Conservation (phyloP, 768 basidiomycete species). For the Phylloporus scabripes region DNA sequence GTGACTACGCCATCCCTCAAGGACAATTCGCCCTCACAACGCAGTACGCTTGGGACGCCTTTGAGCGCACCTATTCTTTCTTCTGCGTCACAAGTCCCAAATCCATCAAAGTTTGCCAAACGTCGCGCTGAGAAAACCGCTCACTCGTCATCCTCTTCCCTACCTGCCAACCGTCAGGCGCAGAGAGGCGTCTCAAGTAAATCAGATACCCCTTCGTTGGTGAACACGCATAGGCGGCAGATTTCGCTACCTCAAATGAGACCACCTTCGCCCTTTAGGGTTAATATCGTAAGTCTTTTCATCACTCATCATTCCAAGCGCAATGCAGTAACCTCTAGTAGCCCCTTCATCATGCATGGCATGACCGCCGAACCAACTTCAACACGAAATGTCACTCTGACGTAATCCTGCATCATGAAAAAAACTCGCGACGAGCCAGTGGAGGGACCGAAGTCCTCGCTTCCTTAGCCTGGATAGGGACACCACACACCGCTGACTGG, state of each 20-base stretch:
- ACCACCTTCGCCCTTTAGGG: conserved; percentile 21
- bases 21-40: background rate
- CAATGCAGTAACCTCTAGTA: conserved; percentile 14
- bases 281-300: conserved; percentile 23
- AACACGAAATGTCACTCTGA: background rate
- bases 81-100: background rate
- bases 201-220: background rate
- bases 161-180: background rate
- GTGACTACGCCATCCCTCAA: background rate
- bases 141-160: background rate
- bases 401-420: background rate
- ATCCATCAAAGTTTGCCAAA: conserved; percentile 6
- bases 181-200: conserved; percentile 5
- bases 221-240: background rate
- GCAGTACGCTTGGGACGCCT: background rate
- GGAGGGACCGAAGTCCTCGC: conserved; percentile 25
- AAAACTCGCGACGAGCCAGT: conserved; percentile 6
- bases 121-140: conserved; percentile 1
- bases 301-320: background rate
- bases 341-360: conserved; percentile 30
- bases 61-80: background rate
- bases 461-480: conserved; percentile 32
- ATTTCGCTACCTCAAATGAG: conserved; percentile 18
- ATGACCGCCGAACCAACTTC: conserved; percentile 21
- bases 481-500: background rate